These are phyloP conservation scores for Phaseolus coccineus DNA, from an alignment of 331 rosid species.

Conservation along the genomic window DNA sequence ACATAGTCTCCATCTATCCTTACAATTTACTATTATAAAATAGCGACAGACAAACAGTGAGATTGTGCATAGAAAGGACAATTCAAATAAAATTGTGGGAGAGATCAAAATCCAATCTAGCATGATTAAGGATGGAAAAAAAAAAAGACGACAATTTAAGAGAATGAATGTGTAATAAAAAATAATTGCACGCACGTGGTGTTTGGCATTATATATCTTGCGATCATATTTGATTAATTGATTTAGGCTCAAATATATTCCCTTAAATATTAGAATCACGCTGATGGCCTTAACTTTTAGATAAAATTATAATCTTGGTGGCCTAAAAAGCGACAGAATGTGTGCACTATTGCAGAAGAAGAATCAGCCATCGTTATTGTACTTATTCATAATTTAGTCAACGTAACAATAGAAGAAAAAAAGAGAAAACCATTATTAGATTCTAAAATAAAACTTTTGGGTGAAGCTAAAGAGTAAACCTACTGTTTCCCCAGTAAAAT, in stretches of 20 bases:
- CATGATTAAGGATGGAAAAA: background rate
- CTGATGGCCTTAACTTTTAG: background rate
- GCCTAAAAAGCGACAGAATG: constrained; percentile 28
- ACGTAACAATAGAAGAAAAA: constrained; percentile 23
- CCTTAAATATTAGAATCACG: background rate
- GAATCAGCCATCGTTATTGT: constrained; percentile 3
- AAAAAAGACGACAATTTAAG: background rate
- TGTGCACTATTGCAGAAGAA: constrained; percentile 1
- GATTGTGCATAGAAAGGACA: background rate
- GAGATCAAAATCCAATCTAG: background rate
- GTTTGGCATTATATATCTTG: background rate
- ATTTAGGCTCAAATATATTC: background rate
- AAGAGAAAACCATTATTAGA: constrained; percentile 19
- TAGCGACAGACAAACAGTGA: constrained; percentile 14
- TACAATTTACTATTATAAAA: constrained; percentile 43
- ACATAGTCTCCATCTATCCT: background rate
- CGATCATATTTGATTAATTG: background rate
- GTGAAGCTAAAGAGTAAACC: constrained; percentile 12
- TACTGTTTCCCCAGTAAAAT: background rate
- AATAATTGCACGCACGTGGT: background rate
- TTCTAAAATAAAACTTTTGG: constrained; percentile 27
- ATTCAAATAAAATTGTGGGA: constrained; percentile 1
- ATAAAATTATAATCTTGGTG: constrained; percentile 9
- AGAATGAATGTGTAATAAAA: background rate
- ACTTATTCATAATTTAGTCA: background rate